Evolutionary conservation across 2,329 filamentous ascomycete species (phyloP).

Genomic region (Tolypocladium pustulatum): DNA sequence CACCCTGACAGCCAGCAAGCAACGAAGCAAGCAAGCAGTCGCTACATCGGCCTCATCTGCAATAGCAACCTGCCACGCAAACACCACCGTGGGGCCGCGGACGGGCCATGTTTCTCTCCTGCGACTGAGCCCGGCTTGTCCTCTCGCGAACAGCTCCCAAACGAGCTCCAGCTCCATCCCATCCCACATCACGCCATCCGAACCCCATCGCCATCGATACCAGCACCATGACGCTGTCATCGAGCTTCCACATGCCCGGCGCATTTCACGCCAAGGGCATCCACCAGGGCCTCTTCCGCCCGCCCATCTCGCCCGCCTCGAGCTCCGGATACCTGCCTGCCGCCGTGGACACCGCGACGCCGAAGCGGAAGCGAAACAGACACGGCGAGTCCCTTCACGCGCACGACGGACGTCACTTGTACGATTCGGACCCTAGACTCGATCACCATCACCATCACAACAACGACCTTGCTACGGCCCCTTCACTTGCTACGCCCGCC

Average conservation of each 20-base stretch:
- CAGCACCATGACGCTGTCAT: conserved; percentile 16
- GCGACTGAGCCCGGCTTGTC: background rate
- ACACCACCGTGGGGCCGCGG: background rate
- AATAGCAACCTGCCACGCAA: background rate
- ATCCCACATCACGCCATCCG: background rate
- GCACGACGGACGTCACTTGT: background rate
- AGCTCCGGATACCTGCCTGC: conserved; percentile 27
- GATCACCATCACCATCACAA: conserved; percentile 5
- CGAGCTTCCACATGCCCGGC: conserved; percentile 25
- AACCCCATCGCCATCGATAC: background rate
- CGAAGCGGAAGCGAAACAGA: conserved; percentile 36
- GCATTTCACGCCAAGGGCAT: conserved; percentile 24
- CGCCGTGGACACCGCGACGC: conserved; percentile 8
- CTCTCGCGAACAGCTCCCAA: background rate
- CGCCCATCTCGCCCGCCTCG: conserved; percentile 30
- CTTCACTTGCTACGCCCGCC: conserved; percentile 39
- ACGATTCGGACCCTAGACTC: background rate
- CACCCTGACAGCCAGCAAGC: background rate
- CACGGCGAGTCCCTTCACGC: conserved; percentile 8
- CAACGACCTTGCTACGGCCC: conserved; percentile 31
- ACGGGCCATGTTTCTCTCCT: background rate
- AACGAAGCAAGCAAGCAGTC: background rate
- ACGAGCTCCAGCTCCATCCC: background rate
- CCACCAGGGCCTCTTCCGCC: conserved; percentile 36
- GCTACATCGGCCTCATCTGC: background rate